These are phyloP conservation scores for Saprolegnia diclina DNA, from an alignment of 352 stramenopile species.

Conservation along the genomic window DNA sequence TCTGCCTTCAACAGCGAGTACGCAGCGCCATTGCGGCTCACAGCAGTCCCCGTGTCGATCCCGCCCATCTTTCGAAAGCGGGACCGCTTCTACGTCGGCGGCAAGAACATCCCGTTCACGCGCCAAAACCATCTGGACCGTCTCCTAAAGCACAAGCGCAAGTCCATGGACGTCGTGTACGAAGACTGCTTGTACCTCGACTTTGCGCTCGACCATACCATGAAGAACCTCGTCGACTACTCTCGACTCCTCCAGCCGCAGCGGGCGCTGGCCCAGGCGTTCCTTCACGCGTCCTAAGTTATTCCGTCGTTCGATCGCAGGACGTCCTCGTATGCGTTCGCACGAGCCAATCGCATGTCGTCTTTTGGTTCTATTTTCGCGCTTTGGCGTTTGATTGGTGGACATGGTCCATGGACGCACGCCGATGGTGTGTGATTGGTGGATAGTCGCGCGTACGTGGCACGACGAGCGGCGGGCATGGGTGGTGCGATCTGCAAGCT, in stretches of 20 bases:
- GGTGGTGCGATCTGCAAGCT: too few relatives aligned
- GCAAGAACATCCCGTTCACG: slow-evolving; percentile 27
- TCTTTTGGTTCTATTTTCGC: too few relatives aligned
- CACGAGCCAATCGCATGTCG: too few relatives aligned
- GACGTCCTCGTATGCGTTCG: not conserved
- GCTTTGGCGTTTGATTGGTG: too few relatives aligned
- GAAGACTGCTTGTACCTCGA: slow-evolving; percentile 8
- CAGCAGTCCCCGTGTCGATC: slow-evolving; percentile 15
- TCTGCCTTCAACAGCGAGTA: not conserved
- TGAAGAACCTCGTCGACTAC: slow-evolving; percentile 9
- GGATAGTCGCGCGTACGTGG: too few relatives aligned
- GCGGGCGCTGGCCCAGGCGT: slow-evolving; percentile 1
- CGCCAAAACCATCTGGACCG: slow-evolving; percentile 14
- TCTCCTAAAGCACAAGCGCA: not conserved
- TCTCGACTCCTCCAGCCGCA: not conserved
- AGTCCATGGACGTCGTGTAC: not conserved
- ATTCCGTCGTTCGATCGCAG: not conserved
- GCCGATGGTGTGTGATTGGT: too few relatives aligned
- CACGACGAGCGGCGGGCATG: too few relatives aligned
- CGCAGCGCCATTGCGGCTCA: not conserved
- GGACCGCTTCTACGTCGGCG: slow-evolving; percentile 17
- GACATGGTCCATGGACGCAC: too few relatives aligned
- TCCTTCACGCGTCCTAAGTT: not conserved
- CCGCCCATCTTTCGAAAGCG: slow-evolving; percentile 1
- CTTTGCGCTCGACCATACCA: not conserved